These are phyloP conservation scores for Pyracantha coccinea DNA, from an alignment of 331 rosid species.

Conservation along the genomic window DNA sequence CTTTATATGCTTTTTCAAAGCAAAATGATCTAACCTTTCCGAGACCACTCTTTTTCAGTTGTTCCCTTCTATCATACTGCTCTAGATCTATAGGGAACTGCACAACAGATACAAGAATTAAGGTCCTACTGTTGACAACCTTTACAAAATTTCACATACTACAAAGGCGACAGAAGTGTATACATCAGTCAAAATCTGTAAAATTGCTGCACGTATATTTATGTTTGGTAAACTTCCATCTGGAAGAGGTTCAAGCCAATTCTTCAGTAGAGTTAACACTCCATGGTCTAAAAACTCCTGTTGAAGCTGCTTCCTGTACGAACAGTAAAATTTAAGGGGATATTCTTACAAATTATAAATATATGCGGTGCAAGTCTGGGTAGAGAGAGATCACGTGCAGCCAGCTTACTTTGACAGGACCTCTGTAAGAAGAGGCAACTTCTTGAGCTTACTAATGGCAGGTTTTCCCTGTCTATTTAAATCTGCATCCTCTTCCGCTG, in stretches of 20 bases:
- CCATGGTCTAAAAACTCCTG: constrained; percentile 90
- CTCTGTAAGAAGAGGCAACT: constrained; percentile 76
- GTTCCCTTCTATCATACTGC: constrained; percentile 86
- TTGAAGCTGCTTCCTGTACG: constrained; percentile 82
- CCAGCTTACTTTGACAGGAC: constrained; percentile 77
- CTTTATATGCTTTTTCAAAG: constrained; percentile 14
- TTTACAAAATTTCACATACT: constrained; percentile 7
- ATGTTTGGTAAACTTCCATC: constrained; percentile 95
- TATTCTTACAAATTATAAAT: not conserved
- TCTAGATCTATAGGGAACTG: constrained; percentile 89
- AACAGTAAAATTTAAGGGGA: not conserved
- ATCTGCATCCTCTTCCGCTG: constrained; percentile 93
- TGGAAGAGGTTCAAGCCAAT: constrained; percentile 98
- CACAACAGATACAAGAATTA: constrained; percentile 28
- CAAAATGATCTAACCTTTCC: constrained; percentile 51
- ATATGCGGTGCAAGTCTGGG: not conserved
- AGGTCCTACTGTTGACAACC: constrained; percentile 1
- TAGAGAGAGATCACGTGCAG: not conserved
- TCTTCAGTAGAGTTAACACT: constrained; percentile 70
- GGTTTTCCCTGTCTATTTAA: constrained; percentile 80
- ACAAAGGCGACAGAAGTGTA: constrained; percentile 3
- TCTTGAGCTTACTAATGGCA: constrained; percentile 82
- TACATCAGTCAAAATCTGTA: constrained; percentile 88
- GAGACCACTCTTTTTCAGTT: constrained; percentile 92
- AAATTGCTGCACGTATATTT: constrained; percentile 74